These are phyloP conservation scores for Geosmithia flava DNA, from an alignment of 2,329 filamentous ascomycete species.

Conservation along the genomic window DNA sequence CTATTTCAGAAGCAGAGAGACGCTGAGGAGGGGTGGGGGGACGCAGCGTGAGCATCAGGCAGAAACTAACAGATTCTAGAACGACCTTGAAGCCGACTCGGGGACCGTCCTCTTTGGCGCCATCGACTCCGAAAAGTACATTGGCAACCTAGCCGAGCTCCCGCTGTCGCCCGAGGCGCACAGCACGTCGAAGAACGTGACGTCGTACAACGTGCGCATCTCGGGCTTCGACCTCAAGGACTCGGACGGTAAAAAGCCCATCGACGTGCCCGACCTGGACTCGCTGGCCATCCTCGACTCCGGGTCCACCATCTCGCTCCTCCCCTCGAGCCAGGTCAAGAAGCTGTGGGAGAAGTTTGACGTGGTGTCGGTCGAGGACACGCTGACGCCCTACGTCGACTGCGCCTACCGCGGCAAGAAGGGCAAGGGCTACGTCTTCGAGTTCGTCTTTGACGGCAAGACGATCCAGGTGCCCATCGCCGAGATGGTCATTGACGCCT, in stretches of 20 bases:
- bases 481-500: slow-evolving; percentile 36
- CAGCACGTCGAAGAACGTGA: slow-evolving; percentile 26
- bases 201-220: slow-evolving; percentile 20
- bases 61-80: too few relatives aligned
- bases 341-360: slow-evolving; percentile 39
- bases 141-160: slow-evolving; percentile 31
- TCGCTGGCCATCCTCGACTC: slow-evolving; percentile 58
- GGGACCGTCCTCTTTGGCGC: slow-evolving; percentile 70
- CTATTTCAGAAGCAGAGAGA: slow-evolving; percentile 28
- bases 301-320: slow-evolving; percentile 57
- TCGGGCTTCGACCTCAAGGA: slow-evolving; percentile 24
- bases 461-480: slow-evolving; percentile 36
- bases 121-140: slow-evolving; percentile 63
- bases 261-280: slow-evolving; percentile 23
- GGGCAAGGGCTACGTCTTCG: slow-evolving; percentile 30
- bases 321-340: slow-evolving; percentile 47
- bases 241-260: slow-evolving; percentile 11
- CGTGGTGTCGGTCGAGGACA: slow-evolving; percentile 24
- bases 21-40: too few relatives aligned
- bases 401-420: slow-evolving; percentile 34
- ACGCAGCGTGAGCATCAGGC: too few relatives aligned
- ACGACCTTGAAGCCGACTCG: slow-evolving; percentile 51
- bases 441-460: slow-evolving; percentile 37
- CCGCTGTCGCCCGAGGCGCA: slow-evolving; percentile 32
- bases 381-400: slow-evolving; percentile 37